phyloP scores from a whole-genome alignment of 1,284 basidiomycete species.

The Vanrija pseudolonga region DNA sequence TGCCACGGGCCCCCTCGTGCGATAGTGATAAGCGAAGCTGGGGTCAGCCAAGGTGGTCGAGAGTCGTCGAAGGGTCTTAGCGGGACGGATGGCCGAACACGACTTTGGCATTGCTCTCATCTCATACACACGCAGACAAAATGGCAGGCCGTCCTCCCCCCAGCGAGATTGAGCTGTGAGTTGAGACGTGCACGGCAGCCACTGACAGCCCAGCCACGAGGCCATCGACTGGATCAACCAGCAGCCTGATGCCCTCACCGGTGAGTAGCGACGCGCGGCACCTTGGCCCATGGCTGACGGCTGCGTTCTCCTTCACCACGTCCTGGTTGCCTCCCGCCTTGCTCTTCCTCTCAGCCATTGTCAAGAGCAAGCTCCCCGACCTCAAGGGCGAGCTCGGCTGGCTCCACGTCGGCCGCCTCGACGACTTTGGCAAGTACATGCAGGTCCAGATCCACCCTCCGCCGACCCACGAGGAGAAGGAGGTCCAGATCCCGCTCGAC shows the following conservation, averaged over 20 bases:
- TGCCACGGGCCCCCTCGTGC: no score
- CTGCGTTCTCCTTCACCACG: not conserved
- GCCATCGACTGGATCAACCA: slow-evolving; percentile 19
- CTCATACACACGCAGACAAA: no score
- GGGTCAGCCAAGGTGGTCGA: no score
- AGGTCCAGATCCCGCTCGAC: slow-evolving; percentile 21
- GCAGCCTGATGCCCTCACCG: slow-evolving; percentile 32
- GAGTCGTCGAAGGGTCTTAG: no score
- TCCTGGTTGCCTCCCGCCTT: not conserved
- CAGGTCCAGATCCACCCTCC: slow-evolving; percentile 27
- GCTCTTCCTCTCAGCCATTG: slow-evolving; percentile 19
- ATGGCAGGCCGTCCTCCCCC: no score
- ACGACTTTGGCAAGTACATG: slow-evolving; percentile 12
- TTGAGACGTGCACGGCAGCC: no score
- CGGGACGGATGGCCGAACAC: no score
- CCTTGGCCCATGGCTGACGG: not conserved
- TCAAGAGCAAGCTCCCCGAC: slow-evolving; percentile 23
- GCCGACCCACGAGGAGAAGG: slow-evolving; percentile 10
- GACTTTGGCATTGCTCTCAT: no score
- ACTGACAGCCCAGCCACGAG: slow-evolving; percentile 10
- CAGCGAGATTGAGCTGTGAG: slow-evolving; percentile 10
- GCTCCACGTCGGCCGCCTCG: slow-evolving; percentile 25
- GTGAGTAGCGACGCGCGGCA: slow-evolving; percentile 11
- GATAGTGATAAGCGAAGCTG: no score
- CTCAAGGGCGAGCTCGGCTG: slow-evolving; percentile 29